Percentiles rank a stretch among this genome's conserved stretches.
Evolutionary conservation across 2,329 filamentous ascomycete genomes (phyloP).

Genomic region (Verticillium nonalfalfae): DNA sequence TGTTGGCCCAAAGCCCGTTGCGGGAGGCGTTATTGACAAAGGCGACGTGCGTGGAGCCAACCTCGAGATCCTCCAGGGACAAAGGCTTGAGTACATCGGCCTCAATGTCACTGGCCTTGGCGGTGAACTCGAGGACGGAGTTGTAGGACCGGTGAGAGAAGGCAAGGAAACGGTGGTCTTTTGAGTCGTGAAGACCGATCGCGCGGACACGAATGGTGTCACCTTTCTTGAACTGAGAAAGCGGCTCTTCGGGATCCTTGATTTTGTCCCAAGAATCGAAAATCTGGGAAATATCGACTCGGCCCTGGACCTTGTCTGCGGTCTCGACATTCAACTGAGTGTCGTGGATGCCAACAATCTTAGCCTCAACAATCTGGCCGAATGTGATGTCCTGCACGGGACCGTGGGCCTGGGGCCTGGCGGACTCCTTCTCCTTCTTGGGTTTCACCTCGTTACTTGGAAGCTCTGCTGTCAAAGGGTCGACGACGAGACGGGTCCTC

Average conservation of each 20-base stretch:
- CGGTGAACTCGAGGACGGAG: constrained; percentile 80
- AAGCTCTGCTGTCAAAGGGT: constrained; percentile 23
- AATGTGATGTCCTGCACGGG: constrained; percentile 63
- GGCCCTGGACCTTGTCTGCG: constrained; percentile 83
- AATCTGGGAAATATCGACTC: constrained; percentile 83
- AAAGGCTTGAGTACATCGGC: constrained; percentile 41
- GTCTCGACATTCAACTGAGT: constrained; percentile 91
- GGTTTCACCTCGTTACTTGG: constrained; percentile 37
- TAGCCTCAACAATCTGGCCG: constrained; percentile 69
- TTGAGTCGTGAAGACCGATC: constrained; percentile 82
- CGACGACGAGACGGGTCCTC: constrained; percentile 59
- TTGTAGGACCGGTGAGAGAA: constrained; percentile 80
- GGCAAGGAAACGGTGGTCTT: constrained; percentile 85
- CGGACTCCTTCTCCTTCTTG: constrained; percentile 51
- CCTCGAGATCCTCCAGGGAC: constrained; percentile 64
- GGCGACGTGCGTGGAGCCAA: constrained; percentile 67
- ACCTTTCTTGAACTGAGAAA: constrained; percentile 67
- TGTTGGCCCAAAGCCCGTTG: constrained; percentile 80
- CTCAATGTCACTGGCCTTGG: constrained; percentile 64
- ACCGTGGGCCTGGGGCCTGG: constrained; percentile 33
- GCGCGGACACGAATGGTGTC: constrained; percentile 69
- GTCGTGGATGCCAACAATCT: constrained; percentile 76
- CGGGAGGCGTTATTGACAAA: constrained; percentile 87
- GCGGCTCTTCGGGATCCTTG: constrained; percentile 70
- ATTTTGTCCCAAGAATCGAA: constrained; percentile 90